Conservation (phyloP, 805 yeast genomes). For the Lipomyces orientalis region DNA sequence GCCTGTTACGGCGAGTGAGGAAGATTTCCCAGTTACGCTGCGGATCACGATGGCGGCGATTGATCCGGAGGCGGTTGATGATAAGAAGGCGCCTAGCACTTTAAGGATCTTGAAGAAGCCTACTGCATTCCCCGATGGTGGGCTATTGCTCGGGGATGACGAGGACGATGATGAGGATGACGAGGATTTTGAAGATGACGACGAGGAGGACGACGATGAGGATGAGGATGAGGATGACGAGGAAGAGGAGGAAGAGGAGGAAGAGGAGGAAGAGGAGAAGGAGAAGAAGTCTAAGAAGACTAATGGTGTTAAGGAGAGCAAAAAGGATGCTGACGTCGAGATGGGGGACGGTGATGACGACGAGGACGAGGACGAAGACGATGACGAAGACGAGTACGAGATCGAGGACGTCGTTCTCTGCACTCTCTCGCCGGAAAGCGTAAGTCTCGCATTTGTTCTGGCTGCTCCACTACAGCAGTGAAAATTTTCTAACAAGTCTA, state of each 20-base stretch:
- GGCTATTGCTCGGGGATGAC: slow-evolving; percentile 33
- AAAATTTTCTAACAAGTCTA: slow-evolving; percentile 7
- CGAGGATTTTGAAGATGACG: slow-evolving; percentile 45
- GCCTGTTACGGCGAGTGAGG: slow-evolving; percentile 85
- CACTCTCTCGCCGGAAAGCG: slow-evolving; percentile 84
- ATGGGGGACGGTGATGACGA: slow-evolving; percentile 48
- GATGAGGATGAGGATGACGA: slow-evolving; percentile 48
- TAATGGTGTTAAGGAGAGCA: slow-evolving; percentile 25
- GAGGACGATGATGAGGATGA: slow-evolving; percentile 45
- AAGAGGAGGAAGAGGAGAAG: slow-evolving; percentile 51
- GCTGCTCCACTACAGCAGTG: neutral
- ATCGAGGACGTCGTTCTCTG: slow-evolving; percentile 84
- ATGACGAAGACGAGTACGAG: slow-evolving; percentile 68
- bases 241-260: slow-evolving; percentile 44
- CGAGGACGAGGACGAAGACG: slow-evolving; percentile 56
- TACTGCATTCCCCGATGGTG: slow-evolving; percentile 45
- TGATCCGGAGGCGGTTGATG: slow-evolving; percentile 81
- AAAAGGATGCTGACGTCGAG: slow-evolving; percentile 41
- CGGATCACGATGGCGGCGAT: slow-evolving; percentile 94
- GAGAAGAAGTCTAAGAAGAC: slow-evolving; percentile 55
- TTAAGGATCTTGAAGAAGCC: slow-evolving; percentile 82
- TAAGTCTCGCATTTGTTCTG: slow-evolving; percentile 37
- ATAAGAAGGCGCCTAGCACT: slow-evolving; percentile 73
- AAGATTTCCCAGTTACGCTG: slow-evolving; percentile 81
- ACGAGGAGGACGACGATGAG: slow-evolving; percentile 41